Percentiles rank a stretch among this genome's conserved stretches.
phyloP scores from a whole-genome alignment of 2,329 filamentous ascomycete species.

The Exophiala calicioides region DNA sequence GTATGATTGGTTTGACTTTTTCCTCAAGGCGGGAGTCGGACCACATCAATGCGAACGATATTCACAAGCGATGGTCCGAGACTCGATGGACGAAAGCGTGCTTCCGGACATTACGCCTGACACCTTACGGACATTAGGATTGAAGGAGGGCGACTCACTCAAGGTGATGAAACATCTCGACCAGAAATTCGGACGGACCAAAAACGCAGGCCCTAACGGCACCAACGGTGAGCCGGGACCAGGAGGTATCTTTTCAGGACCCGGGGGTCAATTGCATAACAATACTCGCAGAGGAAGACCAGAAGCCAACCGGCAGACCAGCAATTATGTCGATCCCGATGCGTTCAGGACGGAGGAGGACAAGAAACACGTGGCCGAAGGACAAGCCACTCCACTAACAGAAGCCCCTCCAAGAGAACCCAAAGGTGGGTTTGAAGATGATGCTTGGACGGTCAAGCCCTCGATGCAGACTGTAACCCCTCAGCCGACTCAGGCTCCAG shows the following conservation, averaged over 20 bases:
- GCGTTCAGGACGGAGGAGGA: conserved; percentile 67
- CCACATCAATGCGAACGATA: conserved; percentile 94
- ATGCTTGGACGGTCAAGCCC: conserved; percentile 95
- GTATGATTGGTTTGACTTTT: conserved; percentile 99
- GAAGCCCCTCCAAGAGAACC: conserved; percentile 52
- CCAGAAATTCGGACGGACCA: conserved; percentile 70
- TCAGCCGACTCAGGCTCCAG: conserved; percentile 38
- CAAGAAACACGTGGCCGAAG: conserved; percentile 44
- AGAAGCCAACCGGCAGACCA: conserved; percentile 80
- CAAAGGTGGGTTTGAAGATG: conserved; percentile 79
- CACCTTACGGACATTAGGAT: conserved; percentile 80
- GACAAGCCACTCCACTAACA: conserved; percentile 52
- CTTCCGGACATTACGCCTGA: conserved; percentile 84
- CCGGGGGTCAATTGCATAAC: conserved; percentile 86
- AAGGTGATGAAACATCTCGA: conserved; percentile 91
- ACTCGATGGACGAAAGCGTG: conserved; percentile 95
- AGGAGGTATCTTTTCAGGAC: conserved; percentile 84
- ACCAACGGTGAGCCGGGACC: conserved; percentile 54
- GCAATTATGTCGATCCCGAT: conserved; percentile 82
- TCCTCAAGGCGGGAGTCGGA: conserved; percentile 86
- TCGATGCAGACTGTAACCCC: conserved; percentile 56
- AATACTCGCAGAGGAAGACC: conserved; percentile 93
- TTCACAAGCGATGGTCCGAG: conserved; percentile 80
- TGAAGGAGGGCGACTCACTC: conserved; percentile 94
- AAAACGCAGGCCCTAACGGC: conserved; percentile 56